Evolutionary conservation across 73 alveolate genomes (phyloP).

Genomic region (Halteria grandinella): DNA sequence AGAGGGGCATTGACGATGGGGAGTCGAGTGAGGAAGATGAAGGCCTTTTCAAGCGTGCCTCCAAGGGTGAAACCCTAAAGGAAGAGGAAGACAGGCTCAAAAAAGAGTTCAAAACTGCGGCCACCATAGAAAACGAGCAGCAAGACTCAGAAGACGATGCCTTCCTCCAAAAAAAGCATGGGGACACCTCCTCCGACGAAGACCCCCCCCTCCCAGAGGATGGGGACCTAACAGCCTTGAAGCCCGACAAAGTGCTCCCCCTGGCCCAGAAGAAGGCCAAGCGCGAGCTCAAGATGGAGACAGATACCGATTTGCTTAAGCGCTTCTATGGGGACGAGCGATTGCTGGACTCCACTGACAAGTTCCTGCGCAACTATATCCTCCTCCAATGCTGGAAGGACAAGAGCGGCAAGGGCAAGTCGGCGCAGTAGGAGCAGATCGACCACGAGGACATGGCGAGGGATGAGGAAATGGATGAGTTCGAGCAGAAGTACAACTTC

Average conservation of each 20-base stretch:
- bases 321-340: slow-evolving; percentile 58
- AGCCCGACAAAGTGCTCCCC: too few species aligned
- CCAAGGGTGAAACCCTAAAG: slow-evolving; percentile 17
- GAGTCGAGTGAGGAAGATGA: slow-evolving; percentile 1
- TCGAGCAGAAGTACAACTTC: slow-evolving; percentile 68
- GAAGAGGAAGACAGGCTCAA: slow-evolving; percentile 61
- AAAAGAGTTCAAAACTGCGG: slow-evolving; percentile 52
- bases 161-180: slow-evolving; percentile 16
- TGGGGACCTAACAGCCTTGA: not conserved
- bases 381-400: slow-evolving; percentile 68
- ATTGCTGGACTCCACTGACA: slow-evolving; percentile 41
- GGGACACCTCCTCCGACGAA: not conserved
- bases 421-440: slow-evolving; percentile 49
- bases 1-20: too few species aligned
- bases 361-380: slow-evolving; percentile 65
- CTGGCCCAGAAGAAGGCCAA: slow-evolving; percentile 15
- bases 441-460: slow-evolving; percentile 68
- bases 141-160: slow-evolving; percentile 38
- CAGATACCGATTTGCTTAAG: slow-evolving; percentile 54
- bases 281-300: slow-evolving; percentile 36
- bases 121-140: slow-evolving; percentile 26
- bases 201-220: too few species aligned
- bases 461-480: slow-evolving; percentile 63
- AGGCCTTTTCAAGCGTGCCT: not conserved
- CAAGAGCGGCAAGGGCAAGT: not conserved